phyloP scores from a whole-genome alignment of 495 filamentous ascomycete genomes.

The Neurospora tetraspora region DNA sequence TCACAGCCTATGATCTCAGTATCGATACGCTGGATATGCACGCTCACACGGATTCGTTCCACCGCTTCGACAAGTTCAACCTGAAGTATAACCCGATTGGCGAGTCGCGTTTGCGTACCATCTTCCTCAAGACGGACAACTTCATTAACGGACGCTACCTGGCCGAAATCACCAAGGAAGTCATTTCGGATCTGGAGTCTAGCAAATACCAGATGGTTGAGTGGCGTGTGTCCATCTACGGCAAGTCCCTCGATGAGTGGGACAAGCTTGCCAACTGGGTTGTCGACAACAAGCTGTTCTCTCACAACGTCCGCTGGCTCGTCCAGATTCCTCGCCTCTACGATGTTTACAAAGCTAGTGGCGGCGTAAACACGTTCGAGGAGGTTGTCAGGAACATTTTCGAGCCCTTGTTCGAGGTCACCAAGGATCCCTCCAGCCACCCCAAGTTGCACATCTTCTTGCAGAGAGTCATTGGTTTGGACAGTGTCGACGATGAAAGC shows the following conservation, averaged over 20 bases:
- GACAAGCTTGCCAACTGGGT: constrained; percentile 97
- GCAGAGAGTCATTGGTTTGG: constrained; percentile 90
- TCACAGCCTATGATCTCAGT: constrained; percentile 94
- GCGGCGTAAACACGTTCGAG: constrained; percentile 79
- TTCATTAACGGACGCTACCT: constrained; percentile 92
- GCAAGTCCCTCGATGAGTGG: constrained; percentile 86
- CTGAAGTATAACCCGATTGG: constrained; percentile 97
- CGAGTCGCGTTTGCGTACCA: constrained; percentile 86
- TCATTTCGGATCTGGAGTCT: constrained; percentile 93
- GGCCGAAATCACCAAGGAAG: constrained; percentile 94
- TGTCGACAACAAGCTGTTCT: constrained; percentile 96
- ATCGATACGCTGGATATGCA: constrained; percentile 99
- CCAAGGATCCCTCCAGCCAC: constrained; percentile 73
- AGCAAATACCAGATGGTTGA: constrained; percentile 99
- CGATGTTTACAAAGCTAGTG: constrained; percentile 85
- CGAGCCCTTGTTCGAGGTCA: constrained; percentile 89
- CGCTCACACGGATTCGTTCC: constrained; percentile 95
- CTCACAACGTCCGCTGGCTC: constrained; percentile 94
- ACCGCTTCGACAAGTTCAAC: constrained; percentile 99
- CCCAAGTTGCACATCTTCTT: constrained; percentile 92
- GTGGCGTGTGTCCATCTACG: constrained; percentile 97
- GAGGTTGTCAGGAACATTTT: constrained; percentile 89
- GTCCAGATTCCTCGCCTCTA: constrained; percentile 92
- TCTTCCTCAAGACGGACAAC: constrained; percentile 98
- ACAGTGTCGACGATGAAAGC: constrained; percentile 97